These are phyloP conservation scores for Starmerella kuoi DNA, from an alignment of 805 yeast species.

Conservation along the genomic window DNA sequence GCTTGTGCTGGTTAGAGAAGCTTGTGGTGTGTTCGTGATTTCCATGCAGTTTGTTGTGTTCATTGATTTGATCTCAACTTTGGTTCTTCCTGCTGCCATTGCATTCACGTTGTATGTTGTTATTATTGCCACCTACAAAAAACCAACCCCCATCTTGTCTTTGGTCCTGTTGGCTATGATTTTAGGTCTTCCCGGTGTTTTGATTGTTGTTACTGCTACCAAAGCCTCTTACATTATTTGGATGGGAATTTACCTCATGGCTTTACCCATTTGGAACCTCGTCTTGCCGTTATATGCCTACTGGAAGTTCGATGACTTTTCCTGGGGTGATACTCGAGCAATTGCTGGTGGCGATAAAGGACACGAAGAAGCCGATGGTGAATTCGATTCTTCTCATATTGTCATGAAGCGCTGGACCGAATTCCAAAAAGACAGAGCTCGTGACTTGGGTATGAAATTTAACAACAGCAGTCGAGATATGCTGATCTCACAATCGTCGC, in stretches of 20 bases:
- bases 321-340: constrained; percentile 93
- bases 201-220: constrained; percentile 72
- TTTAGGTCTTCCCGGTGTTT: constrained; percentile 73
- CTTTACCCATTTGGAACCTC: constrained; percentile 91
- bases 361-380: constrained; percentile 63
- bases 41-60: constrained; percentile 87
- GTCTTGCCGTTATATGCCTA: constrained; percentile 74
- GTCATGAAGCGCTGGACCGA: constrained; percentile 92
- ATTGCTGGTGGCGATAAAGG: constrained; percentile 56
- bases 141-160: constrained; percentile 68
- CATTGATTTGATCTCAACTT: constrained; percentile 74
- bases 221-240: constrained; percentile 60
- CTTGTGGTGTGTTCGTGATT: constrained; percentile 89
- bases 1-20: constrained; percentile 65
- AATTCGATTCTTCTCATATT: constrained; percentile 82
- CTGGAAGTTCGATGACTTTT: constrained; percentile 92
- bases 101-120: constrained; percentile 71
- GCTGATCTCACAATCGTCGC: background rate
- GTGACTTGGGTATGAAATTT: constrained; percentile 2
- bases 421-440: constrained; percentile 60
- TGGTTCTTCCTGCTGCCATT: constrained; percentile 81
- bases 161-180: constrained; percentile 63
- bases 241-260: constrained; percentile 64
- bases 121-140: constrained; percentile 52
- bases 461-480: background rate